These are phyloP conservation scores for Hymenoscyphus occultus DNA, from an alignment of 2,329 filamentous ascomycete species.

Conservation along the genomic window DNA sequence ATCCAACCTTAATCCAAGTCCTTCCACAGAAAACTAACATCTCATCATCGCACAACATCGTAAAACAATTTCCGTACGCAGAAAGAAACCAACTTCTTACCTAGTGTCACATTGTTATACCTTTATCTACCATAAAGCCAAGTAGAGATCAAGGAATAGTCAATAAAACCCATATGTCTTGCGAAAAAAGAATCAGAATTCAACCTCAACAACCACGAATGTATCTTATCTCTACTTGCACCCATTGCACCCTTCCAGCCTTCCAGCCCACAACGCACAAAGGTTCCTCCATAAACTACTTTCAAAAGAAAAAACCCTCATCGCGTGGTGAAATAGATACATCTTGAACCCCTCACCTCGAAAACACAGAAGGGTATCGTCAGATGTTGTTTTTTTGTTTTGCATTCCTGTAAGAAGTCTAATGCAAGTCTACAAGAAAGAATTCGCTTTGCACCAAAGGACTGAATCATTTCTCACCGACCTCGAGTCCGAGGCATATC, in stretches of 20 bases:
- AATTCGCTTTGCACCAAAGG: constrained; percentile 16
- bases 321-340: neutral
- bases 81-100: no score
- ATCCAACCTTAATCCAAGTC: no score
- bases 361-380: constrained; percentile 9
- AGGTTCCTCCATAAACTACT: neutral
- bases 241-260: neutral
- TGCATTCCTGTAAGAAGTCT: constrained; percentile 33
- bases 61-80: no score
- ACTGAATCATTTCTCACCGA: constrained; percentile 15
- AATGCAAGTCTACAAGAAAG: constrained; percentile 35
- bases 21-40: no score
- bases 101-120: no score
- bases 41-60: no score
- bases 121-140: no score
- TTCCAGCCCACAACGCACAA: neutral
- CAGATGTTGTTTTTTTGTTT: constrained; percentile 22
- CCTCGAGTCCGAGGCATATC: constrained; percentile 16
- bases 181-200: no score
- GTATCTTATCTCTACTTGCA: no score
- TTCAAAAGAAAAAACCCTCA: neutral
- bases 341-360: neutral
- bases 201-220: no score
- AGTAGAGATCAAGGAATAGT: no score
- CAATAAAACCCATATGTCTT: no score